Evolutionary conservation across 2,329 filamentous ascomycete species (phyloP), one percentile per base, ranked within the genome.

Genomic region (Fusarium veterinarium): DNA sequence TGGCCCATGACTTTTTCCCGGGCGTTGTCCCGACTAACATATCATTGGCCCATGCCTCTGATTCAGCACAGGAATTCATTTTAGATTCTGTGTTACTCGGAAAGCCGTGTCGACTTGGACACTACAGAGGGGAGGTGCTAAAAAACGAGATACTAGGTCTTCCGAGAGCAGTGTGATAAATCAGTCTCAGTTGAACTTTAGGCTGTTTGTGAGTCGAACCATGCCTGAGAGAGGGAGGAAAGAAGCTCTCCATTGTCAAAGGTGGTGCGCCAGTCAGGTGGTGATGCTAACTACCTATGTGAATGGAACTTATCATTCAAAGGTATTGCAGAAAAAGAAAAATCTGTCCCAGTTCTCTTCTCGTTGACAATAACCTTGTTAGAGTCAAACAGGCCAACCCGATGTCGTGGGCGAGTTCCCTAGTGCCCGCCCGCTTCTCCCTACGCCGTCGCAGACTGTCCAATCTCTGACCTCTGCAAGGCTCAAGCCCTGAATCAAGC

Each of bases 361-460:
- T 69, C 35, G 30, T 38, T 46, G 38, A 40, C 40, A 41, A 56
- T 58, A 51, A 52, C 44, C 56, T 56, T 51, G 38, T 51, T 62
- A 33, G 11, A 23, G n/a, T 23, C 30, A 41, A 48, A 60, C 61
- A 65, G 14, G 25, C 44, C 53, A 72, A 66, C 75, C 75, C 75
- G 63, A 73, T 64, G 71, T 65, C 53, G 51, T 74, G 73, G 75
- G 41, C 59, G 68, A 67, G 61, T 75, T 76, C 53, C 71, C 69
- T 77, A 77, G 75, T 76, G 75, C 71, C 75, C 75, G 75, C 66
- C 56, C 46, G 35, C 62, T 73, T 62, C 59, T 75, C 48, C 45
- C 51, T 63, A 64, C 46, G 56, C 69, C 68, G 60, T 58, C 70
- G 55, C 67, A 45, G 60, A 49, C 57, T 64, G 44, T 59, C 60